Percentiles rank a stretch among this genome's conserved stretches.
phyloP scores from a whole-genome alignment of 306 rosid species.

The Calophaca sinica region DNA sequence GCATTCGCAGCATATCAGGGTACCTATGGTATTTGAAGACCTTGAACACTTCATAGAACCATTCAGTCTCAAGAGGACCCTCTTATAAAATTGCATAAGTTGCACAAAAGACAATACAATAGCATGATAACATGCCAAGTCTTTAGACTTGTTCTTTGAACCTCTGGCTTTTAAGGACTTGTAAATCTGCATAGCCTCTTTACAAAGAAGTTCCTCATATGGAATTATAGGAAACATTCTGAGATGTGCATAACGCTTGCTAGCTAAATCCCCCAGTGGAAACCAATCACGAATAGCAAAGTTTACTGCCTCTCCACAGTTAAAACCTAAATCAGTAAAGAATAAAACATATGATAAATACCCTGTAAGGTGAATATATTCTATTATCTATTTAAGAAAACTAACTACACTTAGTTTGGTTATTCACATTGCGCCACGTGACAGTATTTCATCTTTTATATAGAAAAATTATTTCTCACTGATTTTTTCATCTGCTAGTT shows the following conservation, averaged over 20 bases:
- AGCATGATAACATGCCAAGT: constrained; percentile 39
- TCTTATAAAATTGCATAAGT: constrained; percentile 43
- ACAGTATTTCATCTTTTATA: too few species aligned
- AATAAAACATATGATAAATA: not conserved
- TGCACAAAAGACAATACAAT: constrained; percentile 38
- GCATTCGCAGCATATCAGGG: constrained; percentile 45
- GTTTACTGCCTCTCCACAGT: constrained; percentile 59
- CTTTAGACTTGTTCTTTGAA: constrained; percentile 11
- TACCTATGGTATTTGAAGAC: constrained; percentile 32
- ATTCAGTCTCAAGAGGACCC: constrained; percentile 20
- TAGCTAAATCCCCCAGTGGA: constrained; percentile 49
- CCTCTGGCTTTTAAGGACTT: constrained; percentile 30
- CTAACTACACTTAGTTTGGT: too few species aligned
- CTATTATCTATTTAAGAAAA: too few species aligned
- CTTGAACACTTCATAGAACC: not conserved
- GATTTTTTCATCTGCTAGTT: too few species aligned
- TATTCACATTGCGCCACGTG: too few species aligned
- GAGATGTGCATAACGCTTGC: constrained; percentile 46
- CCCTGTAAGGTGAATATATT: too few species aligned
- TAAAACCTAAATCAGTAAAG: constrained; percentile 47
- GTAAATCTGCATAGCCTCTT: constrained; percentile 51
- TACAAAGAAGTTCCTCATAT: constrained; percentile 56
- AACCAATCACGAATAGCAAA: constrained; percentile 56
- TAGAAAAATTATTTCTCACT: too few species aligned
- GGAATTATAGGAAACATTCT: constrained; percentile 48